Evolutionary conservation across 257 asterid genomes (phyloP).

Genomic region (Lavandula angustifolia): DNA sequence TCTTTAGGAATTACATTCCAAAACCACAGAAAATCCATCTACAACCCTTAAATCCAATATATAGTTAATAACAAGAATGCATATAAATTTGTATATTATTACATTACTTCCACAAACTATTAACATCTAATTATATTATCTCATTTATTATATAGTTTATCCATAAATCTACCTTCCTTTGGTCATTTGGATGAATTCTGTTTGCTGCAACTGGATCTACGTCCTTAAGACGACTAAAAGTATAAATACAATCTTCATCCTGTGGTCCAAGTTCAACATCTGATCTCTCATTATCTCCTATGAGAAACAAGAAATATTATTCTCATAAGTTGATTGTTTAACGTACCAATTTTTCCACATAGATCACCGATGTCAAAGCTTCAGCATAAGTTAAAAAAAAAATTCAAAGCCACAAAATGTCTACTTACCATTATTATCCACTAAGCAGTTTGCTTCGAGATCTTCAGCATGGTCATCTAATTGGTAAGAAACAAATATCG

Average conservation of each 20-base stretch:
- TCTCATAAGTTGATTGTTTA: slow-evolving; percentile 13
- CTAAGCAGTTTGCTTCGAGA: slow-evolving; percentile 46
- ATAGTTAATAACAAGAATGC: too few species aligned
- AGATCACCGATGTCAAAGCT: too few species aligned
- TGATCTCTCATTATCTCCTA: slow-evolving; percentile 48
- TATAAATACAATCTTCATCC: slow-evolving; percentile 36
- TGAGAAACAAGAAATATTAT: slow-evolving; percentile 28
- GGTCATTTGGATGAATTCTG: slow-evolving; percentile 91
- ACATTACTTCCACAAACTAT: too few species aligned
- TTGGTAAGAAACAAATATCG: too few species aligned
- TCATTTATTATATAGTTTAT: too few species aligned
- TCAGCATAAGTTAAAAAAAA: too few species aligned
- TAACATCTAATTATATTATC: too few species aligned
- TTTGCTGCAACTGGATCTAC: slow-evolving; percentile 84
- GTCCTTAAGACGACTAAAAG: slow-evolving; percentile 57
- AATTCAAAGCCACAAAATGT: neutral
- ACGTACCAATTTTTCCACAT: too few species aligned
- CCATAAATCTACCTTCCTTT: slow-evolving; percentile 59
- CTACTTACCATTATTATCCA: slow-evolving; percentile 52
- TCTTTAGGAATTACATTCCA: neutral
- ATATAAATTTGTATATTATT: too few species aligned
- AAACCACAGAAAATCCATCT: neutral
- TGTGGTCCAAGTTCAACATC: slow-evolving; percentile 42
- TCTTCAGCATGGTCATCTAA: slow-evolving; percentile 66
- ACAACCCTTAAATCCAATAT: too few species aligned